phyloP scores from a whole-genome alignment of 805 yeast genomes.

The Candida qinlingensis region DNA sequence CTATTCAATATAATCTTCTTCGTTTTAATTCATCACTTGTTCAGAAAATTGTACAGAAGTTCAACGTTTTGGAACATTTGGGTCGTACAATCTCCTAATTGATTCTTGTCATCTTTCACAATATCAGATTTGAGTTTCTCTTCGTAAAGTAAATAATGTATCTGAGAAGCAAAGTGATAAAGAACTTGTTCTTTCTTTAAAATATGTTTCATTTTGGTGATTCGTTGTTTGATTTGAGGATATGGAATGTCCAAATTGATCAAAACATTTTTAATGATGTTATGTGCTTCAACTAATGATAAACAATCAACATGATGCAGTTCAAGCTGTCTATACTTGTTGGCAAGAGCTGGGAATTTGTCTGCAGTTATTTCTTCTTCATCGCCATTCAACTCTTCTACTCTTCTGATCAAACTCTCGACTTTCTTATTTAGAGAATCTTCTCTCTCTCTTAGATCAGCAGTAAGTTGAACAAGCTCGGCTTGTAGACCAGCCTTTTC shows the following conservation, averaged over 20 bases:
- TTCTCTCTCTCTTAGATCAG: too few species aligned
- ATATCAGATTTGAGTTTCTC: constrained; percentile 24
- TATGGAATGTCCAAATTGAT: constrained; percentile 29
- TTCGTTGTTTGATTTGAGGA: constrained; percentile 21
- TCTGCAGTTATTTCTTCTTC: constrained; percentile 11
- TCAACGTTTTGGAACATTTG: constrained; percentile 27
- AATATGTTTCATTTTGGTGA: constrained; percentile 24
- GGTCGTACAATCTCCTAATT: constrained; percentile 24
- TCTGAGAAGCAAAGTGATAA: constrained; percentile 27
- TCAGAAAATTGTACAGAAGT: constrained; percentile 9
- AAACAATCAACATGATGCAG: constrained; percentile 27
- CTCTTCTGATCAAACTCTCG: not conserved
- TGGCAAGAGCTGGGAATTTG: constrained; percentile 24
- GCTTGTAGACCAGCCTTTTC: too few species aligned
- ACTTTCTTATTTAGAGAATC: not conserved
- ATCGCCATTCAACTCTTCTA: too few species aligned
- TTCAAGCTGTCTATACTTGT: constrained; percentile 18
- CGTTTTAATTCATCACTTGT: not conserved
- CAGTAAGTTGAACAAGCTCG: too few species aligned
- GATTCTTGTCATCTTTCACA: constrained; percentile 19
- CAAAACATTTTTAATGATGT: constrained; percentile 30
- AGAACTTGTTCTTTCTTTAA: constrained; percentile 26
- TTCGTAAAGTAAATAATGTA: constrained; percentile 27
- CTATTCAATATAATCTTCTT: too few species aligned
- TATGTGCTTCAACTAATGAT: constrained; percentile 28